Evolutionary conservation across 2,329 filamentous ascomycete species (phyloP).

Genomic region (Pseudocercospora vitis): DNA sequence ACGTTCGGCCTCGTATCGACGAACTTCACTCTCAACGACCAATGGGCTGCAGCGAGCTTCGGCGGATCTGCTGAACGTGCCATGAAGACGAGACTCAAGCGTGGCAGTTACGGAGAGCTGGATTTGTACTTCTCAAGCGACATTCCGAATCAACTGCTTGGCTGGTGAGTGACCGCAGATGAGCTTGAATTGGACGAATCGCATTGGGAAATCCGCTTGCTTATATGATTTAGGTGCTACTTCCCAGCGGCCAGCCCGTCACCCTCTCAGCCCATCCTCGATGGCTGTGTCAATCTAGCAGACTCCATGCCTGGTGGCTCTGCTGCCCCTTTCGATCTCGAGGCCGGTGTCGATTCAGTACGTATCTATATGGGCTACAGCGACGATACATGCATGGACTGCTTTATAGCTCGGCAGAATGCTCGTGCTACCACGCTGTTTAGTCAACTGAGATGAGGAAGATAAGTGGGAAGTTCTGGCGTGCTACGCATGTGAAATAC

Average conservation of each 20-base stretch:
- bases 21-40: constrained; percentile 52
- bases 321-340: constrained; percentile 47
- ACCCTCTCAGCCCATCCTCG: constrained; percentile 41
- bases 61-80: constrained; percentile 40
- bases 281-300: constrained; percentile 57
- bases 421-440: not conserved
- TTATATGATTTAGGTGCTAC: too few relatives aligned
- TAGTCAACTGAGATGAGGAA: not conserved
- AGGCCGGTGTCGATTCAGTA: constrained; percentile 50
- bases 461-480: too few relatives aligned
- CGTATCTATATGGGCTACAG: constrained; percentile 55
- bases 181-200: too few relatives aligned
- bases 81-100: constrained; percentile 55
- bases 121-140: constrained; percentile 60
- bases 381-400: constrained; percentile 16
- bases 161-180: too few relatives aligned
- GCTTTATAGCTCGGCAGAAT: constrained; percentile 17
- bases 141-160: constrained; percentile 36
- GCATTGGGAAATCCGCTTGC: too few relatives aligned
- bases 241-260: constrained; percentile 41
- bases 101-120: constrained; percentile 52
- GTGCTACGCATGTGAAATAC: too few relatives aligned
- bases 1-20: constrained; percentile 48
- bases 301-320: constrained; percentile 53
- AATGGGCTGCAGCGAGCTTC: constrained; percentile 49